Conservation (phyloP, 257 asterid genomes). For the Paulownia fortunei region DNA sequence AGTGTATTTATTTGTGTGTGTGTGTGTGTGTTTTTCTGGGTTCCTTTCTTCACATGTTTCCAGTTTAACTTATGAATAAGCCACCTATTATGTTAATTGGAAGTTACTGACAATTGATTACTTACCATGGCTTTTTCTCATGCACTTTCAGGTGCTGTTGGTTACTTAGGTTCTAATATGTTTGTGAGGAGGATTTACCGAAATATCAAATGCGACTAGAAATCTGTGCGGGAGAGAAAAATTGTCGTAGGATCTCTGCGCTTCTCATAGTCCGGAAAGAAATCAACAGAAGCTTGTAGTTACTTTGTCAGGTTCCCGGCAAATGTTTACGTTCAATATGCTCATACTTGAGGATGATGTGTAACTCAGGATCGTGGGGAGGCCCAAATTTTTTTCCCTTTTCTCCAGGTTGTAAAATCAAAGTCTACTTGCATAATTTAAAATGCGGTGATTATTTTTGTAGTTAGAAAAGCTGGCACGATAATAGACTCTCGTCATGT, state of each 20-base stretch:
- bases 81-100: not conserved
- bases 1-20: not conserved
- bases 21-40: not conserved
- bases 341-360: slow-evolving; percentile 36
- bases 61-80: too few species aligned
- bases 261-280: not conserved
- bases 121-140: not conserved
- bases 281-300: slow-evolving; percentile 24
- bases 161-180: slow-evolving; percentile 61
- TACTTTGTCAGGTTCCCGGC: not conserved
- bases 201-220: slow-evolving; percentile 70
- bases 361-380: slow-evolving; percentile 42
- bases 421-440: slow-evolving; percentile 35
- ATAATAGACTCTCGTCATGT: slow-evolving; percentile 27
- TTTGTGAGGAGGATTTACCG: slow-evolving; percentile 71
- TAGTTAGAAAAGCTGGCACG: slow-evolving; percentile 32
- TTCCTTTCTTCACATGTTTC: too few species aligned
- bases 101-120: not conserved
- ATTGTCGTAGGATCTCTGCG: slow-evolving; percentile 20
- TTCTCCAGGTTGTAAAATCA: slow-evolving; percentile 42
- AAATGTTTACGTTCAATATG: not conserved
- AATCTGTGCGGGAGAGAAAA: not conserved
- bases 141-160: slow-evolving; percentile 63
- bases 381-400: slow-evolving; percentile 32
- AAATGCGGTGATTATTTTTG: slow-evolving; percentile 42